Base-by-base conservation (phyloP, 345 rosid species). In the Hibiscus mutabilis region DNA sequence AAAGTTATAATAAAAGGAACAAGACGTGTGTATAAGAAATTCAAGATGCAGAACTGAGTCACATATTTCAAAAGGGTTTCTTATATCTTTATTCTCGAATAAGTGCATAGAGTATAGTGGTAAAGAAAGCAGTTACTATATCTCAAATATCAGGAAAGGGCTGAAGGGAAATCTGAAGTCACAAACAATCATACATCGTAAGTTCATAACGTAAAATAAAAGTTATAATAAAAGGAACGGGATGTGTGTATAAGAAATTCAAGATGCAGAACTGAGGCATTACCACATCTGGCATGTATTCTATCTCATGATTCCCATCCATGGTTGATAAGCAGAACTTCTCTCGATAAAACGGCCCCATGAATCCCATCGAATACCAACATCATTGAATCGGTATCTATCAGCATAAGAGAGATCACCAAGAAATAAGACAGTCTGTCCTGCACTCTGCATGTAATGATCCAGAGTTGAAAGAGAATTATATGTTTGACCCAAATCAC, bases 371-470 rank as follows among this genome's bases (percentile, higher is more conserved):
- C 97, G 80, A 22, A 80, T 60, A 66, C 97, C 92, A 75, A 92
- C 97, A 62, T 95, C 92, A 65, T 83, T 83, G 59, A 85, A 88
- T 69, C 75, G 73, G 75, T 95, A 95, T 73, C 98, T 85, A 76
- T 95, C 99, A 75, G 99, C 96, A 78, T 95, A 95, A 71, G 97
- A 86, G 74, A 95, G 97, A 78, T 95, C 99, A 59, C 98, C 99
- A 25, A 89, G 85, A 78, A 92, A 95, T 62, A 95, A 84, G 56
- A 92, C 96, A 64, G 97, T 78, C 67, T 89, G 86, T 49, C 91
- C 97, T 75, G 86, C 92, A 80, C 89, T 90, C 74, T 87, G 81
- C 94, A 92, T 84, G 79, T 86, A 92, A 75, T 92, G 98, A 74
- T 95, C 86, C 70, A 92, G 84, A 21, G 99, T 92, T 51, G 99